These are phyloP conservation scores for Climacium dendroides DNA, from an alignment of 225 moss, liverwort and hornwort species.

Conservation along the genomic window DNA sequence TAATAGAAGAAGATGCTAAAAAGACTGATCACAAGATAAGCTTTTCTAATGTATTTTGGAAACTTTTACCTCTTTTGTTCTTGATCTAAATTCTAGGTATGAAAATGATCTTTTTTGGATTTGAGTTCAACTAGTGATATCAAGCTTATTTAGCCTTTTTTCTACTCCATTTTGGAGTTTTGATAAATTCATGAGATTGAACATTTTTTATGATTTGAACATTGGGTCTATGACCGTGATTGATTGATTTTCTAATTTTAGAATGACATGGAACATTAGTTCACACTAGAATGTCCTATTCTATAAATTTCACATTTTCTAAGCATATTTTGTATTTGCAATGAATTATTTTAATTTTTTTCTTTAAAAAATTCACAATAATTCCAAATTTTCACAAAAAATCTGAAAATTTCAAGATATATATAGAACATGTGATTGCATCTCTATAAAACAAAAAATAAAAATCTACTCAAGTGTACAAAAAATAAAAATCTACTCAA, in stretches of 20 bases:
- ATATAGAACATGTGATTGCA: not conserved
- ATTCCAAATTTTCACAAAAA: not conserved
- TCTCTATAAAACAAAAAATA: not conserved
- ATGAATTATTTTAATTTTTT: not conserved
- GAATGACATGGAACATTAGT: not conserved
- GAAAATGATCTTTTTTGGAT: not conserved
- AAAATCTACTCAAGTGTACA: too few species aligned
- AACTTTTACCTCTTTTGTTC: not conserved
- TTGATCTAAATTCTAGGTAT: not conserved
- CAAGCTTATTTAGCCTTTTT: not conserved
- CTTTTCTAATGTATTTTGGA: not conserved
- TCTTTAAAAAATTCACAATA: not conserved
- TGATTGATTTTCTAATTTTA: not conserved
- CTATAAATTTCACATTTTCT: not conserved
- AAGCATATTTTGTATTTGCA: not conserved
- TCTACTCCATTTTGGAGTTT: not conserved
- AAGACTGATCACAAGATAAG: fast-evolving
- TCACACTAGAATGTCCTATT: not conserved
- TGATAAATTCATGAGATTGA: not conserved
- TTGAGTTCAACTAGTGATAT: not conserved
- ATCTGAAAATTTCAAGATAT: not conserved
- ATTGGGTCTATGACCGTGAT: not conserved
- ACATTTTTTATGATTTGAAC: not conserved
- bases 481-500: not conserved
- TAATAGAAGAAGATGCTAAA: not conserved